Evolutionary conservation across 2,329 filamentous ascomycete genomes (phyloP), one percentile per base, ranked within the genome.

Genomic region (Botrytis hyacinthi): DNA sequence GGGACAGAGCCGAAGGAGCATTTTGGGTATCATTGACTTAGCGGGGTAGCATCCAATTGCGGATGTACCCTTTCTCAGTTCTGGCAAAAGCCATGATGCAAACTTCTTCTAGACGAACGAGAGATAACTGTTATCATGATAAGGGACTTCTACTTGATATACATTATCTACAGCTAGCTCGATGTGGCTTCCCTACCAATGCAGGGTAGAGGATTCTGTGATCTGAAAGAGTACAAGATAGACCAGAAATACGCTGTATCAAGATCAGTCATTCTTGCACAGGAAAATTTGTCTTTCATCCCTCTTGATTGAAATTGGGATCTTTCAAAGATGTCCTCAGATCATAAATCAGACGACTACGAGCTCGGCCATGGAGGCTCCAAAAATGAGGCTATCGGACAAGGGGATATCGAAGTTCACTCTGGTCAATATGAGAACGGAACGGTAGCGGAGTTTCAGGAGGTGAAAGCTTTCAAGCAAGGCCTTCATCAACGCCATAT

Each of bases 401-500:
- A 44, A 46, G 68, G 51, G 8, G 22, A 61, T 9, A 20, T 62
- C 29, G 68, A 70, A n/a, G 51, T 60, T 44, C 40, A 46, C 42
- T 62, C 68, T 46, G 12, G 29, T 29, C 54, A 70, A 20, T 7
- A n/a, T 70, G 66, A 32, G n/a, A 57, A 18, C 29, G 48, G 5
- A 32, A 18, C n/a, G 29, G 10, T 32, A 32, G 54, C 18, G 44
- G 68, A 35, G 4, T 70, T 70, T 62, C n/a, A 61, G 40, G 68
- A 70, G 57, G 54, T 70, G 8, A 16, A 26, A 18, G 42, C 42
- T 70, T 29, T 70, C 1, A 70, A 46, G 22, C 68, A 70, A 70
- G 54, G 68, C 14, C 54, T 70, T 26, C 68, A 70, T n/a, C 83
- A 85, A 73, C 81, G 83, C 10, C 83, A 84, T 79, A 76, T 78